Evolutionary conservation across 2,329 filamentous ascomycete species (phyloP), one percentile per base, ranked within the genome.

Genomic region (Incumbomyces lentus): DNA sequence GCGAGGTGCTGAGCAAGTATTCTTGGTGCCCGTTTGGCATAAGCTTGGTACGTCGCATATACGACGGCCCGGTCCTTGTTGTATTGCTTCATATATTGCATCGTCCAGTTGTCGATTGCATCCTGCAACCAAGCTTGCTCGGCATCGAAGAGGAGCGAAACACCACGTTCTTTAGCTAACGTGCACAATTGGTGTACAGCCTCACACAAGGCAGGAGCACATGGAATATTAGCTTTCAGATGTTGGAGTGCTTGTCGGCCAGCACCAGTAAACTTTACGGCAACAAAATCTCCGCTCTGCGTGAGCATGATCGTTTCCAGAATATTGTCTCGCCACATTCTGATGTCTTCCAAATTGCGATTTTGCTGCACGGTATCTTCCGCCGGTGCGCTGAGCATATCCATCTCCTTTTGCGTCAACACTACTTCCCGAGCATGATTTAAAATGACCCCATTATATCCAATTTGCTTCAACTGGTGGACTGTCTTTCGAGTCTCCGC

Each of bases 401-500:
- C 58, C 33, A 54, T 58, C 11, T 58, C 55, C 22, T 60, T 54
- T 40, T 66, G 61, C 22, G 73, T 72, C 30, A 86, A 70, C 11
- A 93, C 82, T 1, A 92, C 83, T 64, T 95, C 89, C 53, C 76
- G 78, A 2, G 86, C 87, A 58, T 93, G 94, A 42, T 85, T 81
- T 39, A 95, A 72, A 46, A 95, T 87, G 5, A 94, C 84, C 11
- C 88, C 89, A 18, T 76, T 78, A 60, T 86, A 94, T 1, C 89
- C 89, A 37, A 90, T 79, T 29, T 70, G 64, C 63, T 86, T 85
- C 8, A 94, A 71, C 1, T 73, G 69, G 1, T 72, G 60, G 26
- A 87, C 76, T 0, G 83, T 88, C 26, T 62, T 65, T 35, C 71
- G 69, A 1, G 93, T 82, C 64, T 95, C 85, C 1, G 62, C 58